A percentile compares a stretch with the other conserved stretches of the same genome.
Evolutionary conservation across 768 basidiomycete genomes (phyloP).

Genomic region (Mycena rosella): DNA sequence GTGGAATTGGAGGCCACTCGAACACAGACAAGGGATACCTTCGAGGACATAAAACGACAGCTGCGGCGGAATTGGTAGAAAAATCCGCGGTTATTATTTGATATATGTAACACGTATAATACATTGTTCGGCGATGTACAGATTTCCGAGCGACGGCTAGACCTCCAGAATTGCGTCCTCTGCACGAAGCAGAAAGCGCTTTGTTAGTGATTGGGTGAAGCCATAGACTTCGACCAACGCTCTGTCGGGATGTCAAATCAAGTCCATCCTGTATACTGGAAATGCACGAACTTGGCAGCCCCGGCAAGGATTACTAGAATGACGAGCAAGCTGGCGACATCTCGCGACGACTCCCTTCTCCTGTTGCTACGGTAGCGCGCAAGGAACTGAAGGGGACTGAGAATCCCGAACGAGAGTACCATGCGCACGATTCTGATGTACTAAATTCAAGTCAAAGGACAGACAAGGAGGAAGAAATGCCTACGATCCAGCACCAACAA

Average conservation of each 20-base stretch:
- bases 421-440: slow-evolving; percentile 67
- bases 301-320: slow-evolving; percentile 72
- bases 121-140: slow-evolving; percentile 9
- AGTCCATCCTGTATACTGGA: neutral
- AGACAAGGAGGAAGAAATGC: neutral
- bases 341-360: slow-evolving; percentile 68
- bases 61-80: slow-evolving; percentile 78
- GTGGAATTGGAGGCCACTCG: slow-evolving; percentile 74
- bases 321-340: slow-evolving; percentile 76
- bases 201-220: slow-evolving; percentile 69
- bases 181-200: slow-evolving; percentile 73
- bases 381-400: slow-evolving; percentile 78
- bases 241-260: slow-evolving; percentile 51
- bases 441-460: neutral
- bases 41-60: slow-evolving; percentile 79
- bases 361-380: slow-evolving; percentile 71
- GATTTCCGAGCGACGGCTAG: slow-evolving; percentile 41
- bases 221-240: slow-evolving; percentile 79
- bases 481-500: slow-evolving; percentile 78
- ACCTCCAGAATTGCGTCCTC: slow-evolving; percentile 89
- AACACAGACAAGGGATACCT: slow-evolving; percentile 70
- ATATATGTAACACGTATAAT: slow-evolving; percentile 30
- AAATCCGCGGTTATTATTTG: slow-evolving; percentile 18
- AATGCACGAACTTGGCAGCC: slow-evolving; percentile 64
- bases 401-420: slow-evolving; percentile 71